Evolutionary conservation across 2,329 filamentous ascomycete species (phyloP).

Genomic region (Myriangium duriaei): DNA sequence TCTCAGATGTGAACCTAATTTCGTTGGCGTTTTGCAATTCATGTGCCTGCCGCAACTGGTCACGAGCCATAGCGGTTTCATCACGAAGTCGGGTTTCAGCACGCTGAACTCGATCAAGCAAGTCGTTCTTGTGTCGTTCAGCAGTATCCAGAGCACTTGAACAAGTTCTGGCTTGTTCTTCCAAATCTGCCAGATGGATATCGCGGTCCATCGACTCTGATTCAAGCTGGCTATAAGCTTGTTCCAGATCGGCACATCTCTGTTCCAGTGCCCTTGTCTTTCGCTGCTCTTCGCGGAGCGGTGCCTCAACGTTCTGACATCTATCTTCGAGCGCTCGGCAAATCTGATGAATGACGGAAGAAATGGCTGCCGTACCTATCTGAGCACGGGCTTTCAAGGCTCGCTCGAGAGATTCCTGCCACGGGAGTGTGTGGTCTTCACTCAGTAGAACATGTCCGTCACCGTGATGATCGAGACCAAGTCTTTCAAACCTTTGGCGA

Average conservation of each 20-base stretch:
- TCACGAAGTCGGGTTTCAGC: conserved; percentile 27
- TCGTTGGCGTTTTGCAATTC: conserved; percentile 32
- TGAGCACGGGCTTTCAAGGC: conserved; percentile 32
- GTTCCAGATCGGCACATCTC: conserved; percentile 25
- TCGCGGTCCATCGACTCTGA: conserved; percentile 25
- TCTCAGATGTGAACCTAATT: conserved; percentile 29
- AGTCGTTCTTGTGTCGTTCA: conserved; percentile 26
- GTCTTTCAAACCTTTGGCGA: no score
- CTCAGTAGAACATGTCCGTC: no score
- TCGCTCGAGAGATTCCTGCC: conserved; percentile 35
- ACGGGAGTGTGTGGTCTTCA: no score
- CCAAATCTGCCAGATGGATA: conserved; percentile 26
- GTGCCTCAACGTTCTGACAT: conserved; percentile 43
- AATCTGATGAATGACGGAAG: conserved; percentile 38
- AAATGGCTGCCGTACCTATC: conserved; percentile 34
- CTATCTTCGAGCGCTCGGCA: conserved; percentile 45
- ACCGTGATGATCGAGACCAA: no score
- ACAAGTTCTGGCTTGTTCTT: conserved; percentile 28
- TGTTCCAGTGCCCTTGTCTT: conserved; percentile 24
- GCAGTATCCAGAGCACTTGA: conserved; percentile 25
- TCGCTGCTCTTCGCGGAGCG: conserved; percentile 34
- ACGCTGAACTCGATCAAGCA: conserved; percentile 23
- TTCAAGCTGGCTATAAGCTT: conserved; percentile 27
- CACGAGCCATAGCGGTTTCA: conserved; percentile 23
- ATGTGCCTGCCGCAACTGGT: conserved; percentile 28